Percentiles rank a stretch among this genome's conserved stretches.
Evolutionary conservation across 345 rosid species (phyloP).

Genomic region (rapeseed (Brassica napus)): Da-Ae NC_063441.1:17076001-17076500

Average conservation of each 20-base stretch:
- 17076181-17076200: background rate
- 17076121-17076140: background rate
- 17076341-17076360: background rate
- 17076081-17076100: background rate
- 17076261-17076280: background rate
- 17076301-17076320: background rate
- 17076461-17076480: background rate
- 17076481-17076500: too few relatives aligned
- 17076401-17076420: background rate
- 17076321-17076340: background rate
- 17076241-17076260: background rate
- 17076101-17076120: background rate
- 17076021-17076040: background rate
- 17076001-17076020: background rate
- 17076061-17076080: background rate
- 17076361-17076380: background rate
- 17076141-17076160: background rate
- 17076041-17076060: background rate
- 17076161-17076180: background rate
- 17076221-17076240: background rate
- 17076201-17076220: background rate
- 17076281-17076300: too few relatives aligned
- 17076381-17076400: background rate
- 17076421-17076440: background rate
- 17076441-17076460: background rate